Conservation (phyloP, 2,329 filamentous ascomycete species). For the Apiospora phragmitis region DNA sequence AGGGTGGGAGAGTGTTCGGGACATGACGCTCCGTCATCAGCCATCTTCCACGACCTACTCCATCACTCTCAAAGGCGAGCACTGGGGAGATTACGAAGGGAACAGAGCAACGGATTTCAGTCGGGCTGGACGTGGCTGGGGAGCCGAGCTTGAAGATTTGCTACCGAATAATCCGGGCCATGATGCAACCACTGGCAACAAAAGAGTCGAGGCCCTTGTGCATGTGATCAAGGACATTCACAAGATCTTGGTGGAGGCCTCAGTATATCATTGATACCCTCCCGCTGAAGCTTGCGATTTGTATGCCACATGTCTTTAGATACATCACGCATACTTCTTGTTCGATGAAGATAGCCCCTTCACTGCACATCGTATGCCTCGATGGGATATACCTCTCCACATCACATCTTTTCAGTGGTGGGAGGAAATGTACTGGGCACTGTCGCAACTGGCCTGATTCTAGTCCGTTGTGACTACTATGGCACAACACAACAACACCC, state of each 20-base stretch:
- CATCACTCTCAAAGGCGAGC: slow-evolving; percentile 30
- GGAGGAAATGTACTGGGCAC: not conserved
- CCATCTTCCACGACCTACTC: slow-evolving; percentile 25
- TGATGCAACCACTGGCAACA: slow-evolving; percentile 21
- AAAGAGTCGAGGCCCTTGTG: slow-evolving; percentile 12
- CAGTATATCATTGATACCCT: slow-evolving; percentile 25
- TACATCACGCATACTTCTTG: not conserved
- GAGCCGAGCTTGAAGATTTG: slow-evolving; percentile 25
- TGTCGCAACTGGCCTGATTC: not conserved
- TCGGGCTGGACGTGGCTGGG: slow-evolving; percentile 22
- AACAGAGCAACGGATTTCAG: slow-evolving; percentile 10
- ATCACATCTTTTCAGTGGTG: not conserved
- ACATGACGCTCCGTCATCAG: slow-evolving; percentile 18
- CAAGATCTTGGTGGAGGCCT: slow-evolving; percentile 5
- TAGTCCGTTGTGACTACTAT: not conserved
- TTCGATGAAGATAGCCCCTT: slow-evolving; percentile 27
- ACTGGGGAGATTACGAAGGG: slow-evolving; percentile 30
- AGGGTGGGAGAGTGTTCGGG: slow-evolving; percentile 28
- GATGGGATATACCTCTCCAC: not conserved
- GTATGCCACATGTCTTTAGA: not conserved
- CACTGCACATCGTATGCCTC: slow-evolving; percentile 1
- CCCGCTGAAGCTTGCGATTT: not conserved
- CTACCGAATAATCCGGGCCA: slow-evolving; percentile 22
- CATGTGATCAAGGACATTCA: slow-evolving; percentile 15
- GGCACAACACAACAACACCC: not conserved